Base-by-base conservation (phyloP, 78 protist species). In the Isochrysis galbana region DNA sequence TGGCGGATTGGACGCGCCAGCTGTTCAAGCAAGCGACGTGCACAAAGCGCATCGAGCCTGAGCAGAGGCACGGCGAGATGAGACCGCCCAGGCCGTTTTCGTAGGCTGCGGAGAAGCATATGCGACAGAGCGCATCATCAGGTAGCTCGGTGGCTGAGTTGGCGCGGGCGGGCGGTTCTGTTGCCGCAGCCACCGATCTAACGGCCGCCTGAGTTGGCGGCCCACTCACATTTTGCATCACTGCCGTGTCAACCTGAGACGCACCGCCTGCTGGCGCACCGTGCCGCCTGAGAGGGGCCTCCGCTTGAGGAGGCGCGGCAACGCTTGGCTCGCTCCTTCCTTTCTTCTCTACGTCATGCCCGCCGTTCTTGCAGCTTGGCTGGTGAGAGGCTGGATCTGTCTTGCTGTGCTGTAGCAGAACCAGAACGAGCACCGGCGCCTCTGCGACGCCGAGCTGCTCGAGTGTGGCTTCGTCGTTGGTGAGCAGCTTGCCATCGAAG, bases 21-120 rank as follows among this genome's bases (percentile, higher is more conserved):
- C 36, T 21, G 92, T 90, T 90, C 36, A 90, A 82, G 47, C 92
- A 90, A 3, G 5, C 0, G 14, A 67, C 67, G 82, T 90, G 92
- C 29, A 67, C 69, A 22, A 34, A 67, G 38, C 67, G 54, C 92
- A 90, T 90, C 39, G 44, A 29, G 51, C 92, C 92, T 10, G 74
- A 23, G 74, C 74, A 61, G 74, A 61, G 74, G 74, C 74, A 61
- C 36, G 74, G 74, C 74, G 74, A 3, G 23, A 61, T 61, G 74
- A 61, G 74, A 23, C 74, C 36, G 74, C 74, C 74, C 7, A 61
- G 10, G 29, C 74, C 74, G n/a, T 61, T 7, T 32, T 61, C 74
- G 29, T 11, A 2, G 7, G 19, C 74, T 17, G 36, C 74, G 74
- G 36, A 2, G 14, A 61, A 61, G 74, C 74, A 61, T 23, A 61